phyloP scores from a whole-genome alignment of 1,284 basidiomycete genomes.

The Volvariella surrecta region DNA sequence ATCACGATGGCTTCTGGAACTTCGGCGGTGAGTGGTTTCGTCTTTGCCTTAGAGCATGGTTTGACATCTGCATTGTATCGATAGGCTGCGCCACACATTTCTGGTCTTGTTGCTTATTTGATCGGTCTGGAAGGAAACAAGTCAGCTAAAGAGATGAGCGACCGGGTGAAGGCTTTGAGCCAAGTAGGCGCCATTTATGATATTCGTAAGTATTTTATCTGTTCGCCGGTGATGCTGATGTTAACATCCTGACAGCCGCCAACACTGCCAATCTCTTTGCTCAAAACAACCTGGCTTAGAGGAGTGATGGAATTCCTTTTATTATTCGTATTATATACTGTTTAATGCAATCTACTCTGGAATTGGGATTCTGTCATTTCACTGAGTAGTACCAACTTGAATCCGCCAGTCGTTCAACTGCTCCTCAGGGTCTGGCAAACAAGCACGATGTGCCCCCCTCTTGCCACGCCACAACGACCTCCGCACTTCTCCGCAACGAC shows the following conservation, averaged over 20 bases:
- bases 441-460: no score
- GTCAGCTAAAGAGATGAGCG: slow-evolving; percentile 16
- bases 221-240: no score
- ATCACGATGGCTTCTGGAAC: slow-evolving; percentile 24
- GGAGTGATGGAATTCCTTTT: no score
- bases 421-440: no score
- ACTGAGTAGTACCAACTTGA: no score
- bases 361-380: no score
- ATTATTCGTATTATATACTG: no score
- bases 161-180: slow-evolving; percentile 14
- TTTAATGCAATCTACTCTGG: no score
- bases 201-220: slow-evolving; percentile 18
- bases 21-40: slow-evolving; percentile 14
- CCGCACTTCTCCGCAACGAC: no score
- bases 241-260: neutral
- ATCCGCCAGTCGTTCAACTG: no score
- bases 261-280: neutral
- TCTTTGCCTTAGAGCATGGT: neutral
- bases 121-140: slow-evolving; percentile 27
- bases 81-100: slow-evolving; percentile 38
- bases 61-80: neutral
- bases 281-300: no score
- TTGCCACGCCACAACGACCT: no score
- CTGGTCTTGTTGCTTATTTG: slow-evolving; percentile 68
- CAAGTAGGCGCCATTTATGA: slow-evolving; percentile 16